These are phyloP conservation scores for Albophoma yamanashiensis DNA, from an alignment of 2,329 filamentous ascomycete species.

Conservation along the genomic window DNA sequence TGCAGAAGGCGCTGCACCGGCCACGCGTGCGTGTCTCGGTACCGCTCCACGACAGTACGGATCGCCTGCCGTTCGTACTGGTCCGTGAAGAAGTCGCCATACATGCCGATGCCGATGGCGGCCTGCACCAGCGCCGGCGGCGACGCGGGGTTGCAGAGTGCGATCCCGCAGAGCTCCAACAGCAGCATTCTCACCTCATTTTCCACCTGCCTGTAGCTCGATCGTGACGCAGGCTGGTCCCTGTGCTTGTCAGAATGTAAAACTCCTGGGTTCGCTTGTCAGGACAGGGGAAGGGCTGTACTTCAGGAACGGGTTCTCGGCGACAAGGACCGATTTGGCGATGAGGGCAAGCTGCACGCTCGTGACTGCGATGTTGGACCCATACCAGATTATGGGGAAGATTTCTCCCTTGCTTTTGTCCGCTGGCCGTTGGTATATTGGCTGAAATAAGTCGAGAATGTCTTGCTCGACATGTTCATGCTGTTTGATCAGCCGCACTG, in stretches of 20 bases:
- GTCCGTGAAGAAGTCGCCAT: conserved; percentile 30
- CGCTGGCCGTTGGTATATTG: conserved; percentile 21
- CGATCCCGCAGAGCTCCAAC: conserved; percentile 28
- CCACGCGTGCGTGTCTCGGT: conserved; percentile 30
- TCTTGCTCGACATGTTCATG: conserved; percentile 22
- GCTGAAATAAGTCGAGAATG: conserved; percentile 19
- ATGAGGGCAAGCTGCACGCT: conserved; percentile 28
- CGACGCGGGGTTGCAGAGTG: conserved; percentile 24
- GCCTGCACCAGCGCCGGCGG: conserved; percentile 27
- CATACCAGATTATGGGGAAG: conserved; percentile 28
- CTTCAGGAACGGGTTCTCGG: conserved; percentile 26
- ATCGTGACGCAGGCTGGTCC: conserved; percentile 13
- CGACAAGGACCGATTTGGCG: conserved; percentile 26
- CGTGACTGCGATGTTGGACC: conserved; percentile 27
- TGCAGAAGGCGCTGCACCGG: conserved; percentile 24
- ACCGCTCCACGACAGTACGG: conserved; percentile 30
- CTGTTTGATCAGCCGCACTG: conserved; percentile 24
- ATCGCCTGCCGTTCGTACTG: conserved; percentile 24
- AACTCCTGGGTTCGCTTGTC: not conserved
- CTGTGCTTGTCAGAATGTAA: conserved; percentile 5
- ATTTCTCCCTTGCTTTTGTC: conserved; percentile 26
- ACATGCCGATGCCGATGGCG: conserved; percentile 28
- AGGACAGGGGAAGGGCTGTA: conserved; percentile 5
- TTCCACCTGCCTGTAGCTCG: conserved; percentile 23
- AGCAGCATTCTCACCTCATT: conserved; percentile 26